These are phyloP conservation scores for Alternaria sp. DNA, from an alignment of 2,329 filamentous ascomycete genomes.

Conservation along the genomic window DNA sequence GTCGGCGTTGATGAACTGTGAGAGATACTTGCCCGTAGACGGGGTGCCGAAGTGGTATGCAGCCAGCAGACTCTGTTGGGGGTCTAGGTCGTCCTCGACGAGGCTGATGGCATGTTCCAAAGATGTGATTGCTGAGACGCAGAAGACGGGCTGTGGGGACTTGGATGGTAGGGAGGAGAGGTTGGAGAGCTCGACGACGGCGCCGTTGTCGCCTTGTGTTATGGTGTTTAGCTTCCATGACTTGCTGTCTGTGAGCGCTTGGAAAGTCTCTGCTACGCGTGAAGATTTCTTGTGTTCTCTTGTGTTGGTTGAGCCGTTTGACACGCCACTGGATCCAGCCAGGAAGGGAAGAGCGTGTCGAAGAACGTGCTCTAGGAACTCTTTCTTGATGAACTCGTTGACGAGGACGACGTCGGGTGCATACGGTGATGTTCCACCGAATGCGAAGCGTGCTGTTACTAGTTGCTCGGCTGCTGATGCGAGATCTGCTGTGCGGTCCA, in stretches of 20 bases:
- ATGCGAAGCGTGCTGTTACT: conserved; percentile 60
- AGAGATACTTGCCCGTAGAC: conserved; percentile 63
- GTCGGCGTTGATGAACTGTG: conserved; percentile 61
- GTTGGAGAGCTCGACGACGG: conserved; percentile 36
- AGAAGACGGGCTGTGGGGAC: conserved; percentile 51
- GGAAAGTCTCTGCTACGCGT: conserved; percentile 7
- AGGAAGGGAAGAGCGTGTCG: conserved; percentile 46
- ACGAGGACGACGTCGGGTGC: conserved; percentile 68
- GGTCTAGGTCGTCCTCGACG: conserved; percentile 41
- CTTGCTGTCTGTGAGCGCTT: conserved; percentile 17
- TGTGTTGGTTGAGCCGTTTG: conserved; percentile 18
- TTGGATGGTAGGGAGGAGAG: conserved; percentile 43
- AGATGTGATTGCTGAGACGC: conserved; percentile 56
- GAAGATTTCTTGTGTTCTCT: conserved; percentile 18
- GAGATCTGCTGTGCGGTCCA: conserved; percentile 66
- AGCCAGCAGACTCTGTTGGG: conserved; percentile 46
- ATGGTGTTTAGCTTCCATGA: conserved; percentile 29
- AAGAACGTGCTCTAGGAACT: conserved; percentile 60
- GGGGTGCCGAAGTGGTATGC: conserved; percentile 61
- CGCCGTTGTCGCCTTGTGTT: conserved; percentile 32
- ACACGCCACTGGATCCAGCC: conserved; percentile 13
- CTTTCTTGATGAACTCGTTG: conserved; percentile 66
- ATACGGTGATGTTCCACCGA: conserved; percentile 64
- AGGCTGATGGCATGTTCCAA: conserved; percentile 63
- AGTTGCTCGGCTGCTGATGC: conserved; percentile 60